These are phyloP conservation scores for Zopfia rhizophila DNA, from an alignment of 2,329 filamentous ascomycete genomes.

Conservation along the genomic window DNA sequence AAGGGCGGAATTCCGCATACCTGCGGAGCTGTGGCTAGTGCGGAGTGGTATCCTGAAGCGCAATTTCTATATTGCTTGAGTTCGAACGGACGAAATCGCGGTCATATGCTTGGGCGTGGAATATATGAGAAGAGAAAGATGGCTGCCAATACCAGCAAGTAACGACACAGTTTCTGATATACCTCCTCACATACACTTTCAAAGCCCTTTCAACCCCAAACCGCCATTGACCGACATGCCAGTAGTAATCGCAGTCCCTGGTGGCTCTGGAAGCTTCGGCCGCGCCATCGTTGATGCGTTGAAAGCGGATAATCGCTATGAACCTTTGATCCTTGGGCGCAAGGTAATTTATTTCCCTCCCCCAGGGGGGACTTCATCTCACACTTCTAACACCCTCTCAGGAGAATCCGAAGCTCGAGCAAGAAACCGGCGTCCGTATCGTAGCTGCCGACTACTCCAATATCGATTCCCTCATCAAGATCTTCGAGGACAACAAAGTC, in stretches of 20 bases:
- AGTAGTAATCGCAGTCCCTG: slow-evolving; percentile 57
- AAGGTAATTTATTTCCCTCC: slow-evolving; percentile 42
- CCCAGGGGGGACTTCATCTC: neutral
- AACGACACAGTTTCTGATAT: no score
- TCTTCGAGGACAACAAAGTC: slow-evolving; percentile 52
- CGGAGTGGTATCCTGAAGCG: no score
- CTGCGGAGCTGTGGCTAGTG: no score
- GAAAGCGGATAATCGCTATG: slow-evolving; percentile 42
- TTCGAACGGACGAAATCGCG: no score
- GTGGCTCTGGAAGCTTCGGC: slow-evolving; percentile 59
- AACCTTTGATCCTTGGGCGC: slow-evolving; percentile 55
- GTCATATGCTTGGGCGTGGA: no score
- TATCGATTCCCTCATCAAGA: slow-evolving; percentile 31
- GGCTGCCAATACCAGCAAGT: no score
- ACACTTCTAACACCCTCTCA: neutral
- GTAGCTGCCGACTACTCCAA: slow-evolving; percentile 47
- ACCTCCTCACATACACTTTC: no score
- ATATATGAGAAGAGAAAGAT: no score
- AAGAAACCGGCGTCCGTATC: slow-evolving; percentile 21
- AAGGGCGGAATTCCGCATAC: no score
- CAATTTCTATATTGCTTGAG: no score
- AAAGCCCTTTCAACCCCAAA: no score
- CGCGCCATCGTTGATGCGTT: slow-evolving; percentile 60
- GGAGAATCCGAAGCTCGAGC: slow-evolving; percentile 19
- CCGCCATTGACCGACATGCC: no score